Percentiles rank a stretch among this genome's conserved stretches.
Evolutionary conservation across 1,139 yeast species (phyloP).

Genomic region (Schwanniomyces etchellsii): DNA sequence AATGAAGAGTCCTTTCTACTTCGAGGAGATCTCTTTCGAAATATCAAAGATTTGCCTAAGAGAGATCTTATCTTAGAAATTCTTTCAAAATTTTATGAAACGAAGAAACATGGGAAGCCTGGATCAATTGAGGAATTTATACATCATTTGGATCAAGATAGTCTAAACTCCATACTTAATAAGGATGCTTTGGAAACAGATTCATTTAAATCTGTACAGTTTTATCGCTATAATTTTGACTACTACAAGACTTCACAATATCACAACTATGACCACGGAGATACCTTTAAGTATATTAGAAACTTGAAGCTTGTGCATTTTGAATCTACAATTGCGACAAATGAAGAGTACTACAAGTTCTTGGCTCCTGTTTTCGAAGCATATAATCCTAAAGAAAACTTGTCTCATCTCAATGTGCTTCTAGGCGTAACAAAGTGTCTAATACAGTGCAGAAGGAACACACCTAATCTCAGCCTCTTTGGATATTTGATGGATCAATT

Average conservation of each 20-base stretch:
- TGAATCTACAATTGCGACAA: conserved; percentile 9
- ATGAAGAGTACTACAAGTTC: conserved; percentile 15
- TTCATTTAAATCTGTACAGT: conserved; percentile 17
- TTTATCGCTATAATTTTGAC: conserved; percentile 17
- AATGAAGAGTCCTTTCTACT: conserved; percentile 9
- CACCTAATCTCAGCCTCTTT: conserved; percentile 22
- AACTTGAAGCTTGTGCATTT: conserved; percentile 13
- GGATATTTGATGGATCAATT: conserved; percentile 21
- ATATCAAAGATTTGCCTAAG: conserved; percentile 10
- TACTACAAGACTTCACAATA: conserved; percentile 27
- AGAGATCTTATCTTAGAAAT: too few relatives aligned
- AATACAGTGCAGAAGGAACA: conserved; percentile 12
- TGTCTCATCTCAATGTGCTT: conserved; percentile 19
- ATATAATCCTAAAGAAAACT: conserved; percentile 8
- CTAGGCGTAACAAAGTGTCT: conserved; percentile 15
- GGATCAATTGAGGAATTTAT: conserved; percentile 12
- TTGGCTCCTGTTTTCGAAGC: conserved; percentile 13
- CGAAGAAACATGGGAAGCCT: conserved; percentile 11
- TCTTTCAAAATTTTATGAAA: too few relatives aligned
- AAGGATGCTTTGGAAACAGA: conserved; percentile 3
- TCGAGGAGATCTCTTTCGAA: conserved; percentile 11
- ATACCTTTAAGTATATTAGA: conserved; percentile 14
- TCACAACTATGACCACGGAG: conserved; percentile 26
- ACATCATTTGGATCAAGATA: conserved; percentile 9
- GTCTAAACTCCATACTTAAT: background rate